A percentile compares a stretch with the other conserved stretches of the same genome.
Conservation (phyloP, 2,329 filamentous ascomycete genomes). For the Nemania abortiva region DNA sequence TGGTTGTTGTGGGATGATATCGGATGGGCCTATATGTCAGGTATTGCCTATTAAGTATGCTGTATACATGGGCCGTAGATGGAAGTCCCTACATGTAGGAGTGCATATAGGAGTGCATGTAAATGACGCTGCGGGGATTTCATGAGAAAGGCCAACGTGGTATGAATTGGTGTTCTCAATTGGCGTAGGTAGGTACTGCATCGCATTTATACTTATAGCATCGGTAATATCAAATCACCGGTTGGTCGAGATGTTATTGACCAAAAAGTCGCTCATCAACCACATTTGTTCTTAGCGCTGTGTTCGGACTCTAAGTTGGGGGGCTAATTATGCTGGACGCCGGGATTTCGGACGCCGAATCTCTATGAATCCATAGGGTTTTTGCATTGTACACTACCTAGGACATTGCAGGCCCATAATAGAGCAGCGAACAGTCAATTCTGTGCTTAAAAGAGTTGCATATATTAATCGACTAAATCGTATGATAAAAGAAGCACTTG, state of each 20-base stretch:
- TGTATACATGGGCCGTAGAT: neutral
- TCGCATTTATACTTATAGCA: neutral
- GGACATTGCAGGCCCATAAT: neutral
- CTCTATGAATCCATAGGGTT: neutral
- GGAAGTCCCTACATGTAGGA: no score
- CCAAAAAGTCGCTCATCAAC: conserved; percentile 26
- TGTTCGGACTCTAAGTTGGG: conserved; percentile 17
- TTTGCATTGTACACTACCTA: neutral
- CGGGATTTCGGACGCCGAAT: neutral
- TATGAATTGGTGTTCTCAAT: neutral
- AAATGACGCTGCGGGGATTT: conserved; percentile 31
- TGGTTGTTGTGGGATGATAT: neutral
- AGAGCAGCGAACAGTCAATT: neutral
- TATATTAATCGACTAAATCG: conserved; percentile 4
- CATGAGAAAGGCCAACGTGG: neutral
- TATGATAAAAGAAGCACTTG: conserved; percentile 12
- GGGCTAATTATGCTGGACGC: neutral
- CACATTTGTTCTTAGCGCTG: neutral
- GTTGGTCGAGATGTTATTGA: neutral
- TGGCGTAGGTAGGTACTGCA: no score
- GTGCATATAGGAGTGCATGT: neutral
- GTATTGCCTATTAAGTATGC: neutral
- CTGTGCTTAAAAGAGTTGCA: neutral
- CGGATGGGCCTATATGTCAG: neutral
- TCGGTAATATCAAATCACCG: conserved; percentile 7